A percentile compares a stretch with the other conserved stretches of the same genome.
Conservation (phyloP, 345 rosid species). For the Murraya paniculata region DNA sequence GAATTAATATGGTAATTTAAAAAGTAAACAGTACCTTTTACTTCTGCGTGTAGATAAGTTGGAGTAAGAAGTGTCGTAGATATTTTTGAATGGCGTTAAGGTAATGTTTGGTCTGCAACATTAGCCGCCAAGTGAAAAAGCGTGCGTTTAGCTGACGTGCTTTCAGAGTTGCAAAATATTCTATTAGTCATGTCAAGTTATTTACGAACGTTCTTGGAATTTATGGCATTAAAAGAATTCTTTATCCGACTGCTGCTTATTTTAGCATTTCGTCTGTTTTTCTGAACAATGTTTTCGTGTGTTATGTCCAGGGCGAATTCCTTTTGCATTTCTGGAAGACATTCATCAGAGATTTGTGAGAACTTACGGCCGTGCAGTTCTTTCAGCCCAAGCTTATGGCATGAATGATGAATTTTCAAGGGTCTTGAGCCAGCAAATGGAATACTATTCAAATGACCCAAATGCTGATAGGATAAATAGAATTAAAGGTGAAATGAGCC, state of each 20-base stretch:
- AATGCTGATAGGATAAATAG: constrained; percentile 90
- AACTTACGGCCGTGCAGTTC: constrained; percentile 65
- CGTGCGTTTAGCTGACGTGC: not conserved
- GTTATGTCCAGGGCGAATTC: constrained; percentile 62
- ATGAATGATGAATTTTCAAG: constrained; percentile 98
- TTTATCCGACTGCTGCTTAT: not conserved
- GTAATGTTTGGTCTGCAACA: not conserved
- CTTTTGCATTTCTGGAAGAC: constrained; percentile 90
- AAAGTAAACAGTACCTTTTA: not conserved
- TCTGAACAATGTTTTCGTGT: not conserved
- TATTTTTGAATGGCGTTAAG: not conserved
- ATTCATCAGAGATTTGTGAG: constrained; percentile 91
- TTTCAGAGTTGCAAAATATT: not conserved
- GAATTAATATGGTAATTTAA: not conserved
- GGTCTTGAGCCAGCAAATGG: constrained; percentile 93
- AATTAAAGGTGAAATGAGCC: constrained; percentile 90
- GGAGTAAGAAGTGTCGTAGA: not conserved
- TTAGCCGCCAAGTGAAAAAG: not conserved
- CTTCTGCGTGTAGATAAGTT: not conserved
- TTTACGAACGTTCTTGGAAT: not conserved
- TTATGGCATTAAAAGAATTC: not conserved
- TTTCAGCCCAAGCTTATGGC: constrained; percentile 79
- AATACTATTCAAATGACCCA: constrained; percentile 76
- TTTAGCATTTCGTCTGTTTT: not conserved
- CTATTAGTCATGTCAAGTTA: not conserved